A percentile compares a stretch with the other conserved stretches of the same genome.
These are phyloP conservation scores for Penicillium glabrum DNA, from an alignment of 2,329 filamentous ascomycete genomes.

Conservation along the genomic window DNA sequence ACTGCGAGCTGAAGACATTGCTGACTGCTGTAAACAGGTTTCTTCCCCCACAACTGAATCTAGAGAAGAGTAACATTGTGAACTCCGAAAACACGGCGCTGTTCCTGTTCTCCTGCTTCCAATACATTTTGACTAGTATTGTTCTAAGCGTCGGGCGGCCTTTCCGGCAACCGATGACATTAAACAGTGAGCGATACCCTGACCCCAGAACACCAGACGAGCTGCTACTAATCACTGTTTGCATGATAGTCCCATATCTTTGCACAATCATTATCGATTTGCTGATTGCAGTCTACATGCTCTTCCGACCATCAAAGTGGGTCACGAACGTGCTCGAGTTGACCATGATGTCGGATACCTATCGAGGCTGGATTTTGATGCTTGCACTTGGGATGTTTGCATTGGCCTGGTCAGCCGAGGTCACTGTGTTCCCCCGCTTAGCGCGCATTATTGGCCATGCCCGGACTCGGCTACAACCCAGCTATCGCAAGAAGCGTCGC, in stretches of 20 bases:
- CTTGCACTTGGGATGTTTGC: slow-evolving; percentile 70
- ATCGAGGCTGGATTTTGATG: slow-evolving; percentile 69
- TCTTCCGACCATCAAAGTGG: slow-evolving; percentile 70
- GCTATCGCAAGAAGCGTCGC: slow-evolving; percentile 74
- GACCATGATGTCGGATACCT: slow-evolving; percentile 70
- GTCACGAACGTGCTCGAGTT: slow-evolving; percentile 78
- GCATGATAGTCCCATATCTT: slow-evolving; percentile 71
- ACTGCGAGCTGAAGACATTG: background rate
- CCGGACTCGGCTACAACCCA: slow-evolving; percentile 57
- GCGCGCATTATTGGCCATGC: slow-evolving; percentile 65
- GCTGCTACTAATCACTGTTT: slow-evolving; percentile 20
- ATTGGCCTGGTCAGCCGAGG: slow-evolving; percentile 70
- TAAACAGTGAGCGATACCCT: slow-evolving; percentile 66
- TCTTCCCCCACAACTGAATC: slow-evolving; percentile 73
- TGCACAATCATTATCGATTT: slow-evolving; percentile 70
- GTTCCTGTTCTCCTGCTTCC: slow-evolving; percentile 88
- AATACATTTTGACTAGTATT: slow-evolving; percentile 88
- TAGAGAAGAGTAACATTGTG: slow-evolving; percentile 76
- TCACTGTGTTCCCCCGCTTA: slow-evolving; percentile 66
- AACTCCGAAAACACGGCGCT: slow-evolving; percentile 93
- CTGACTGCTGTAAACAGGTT: slow-evolving; percentile 55
- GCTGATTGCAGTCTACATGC: slow-evolving; percentile 73
- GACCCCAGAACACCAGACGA: background rate
- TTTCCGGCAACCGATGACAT: slow-evolving; percentile 75
- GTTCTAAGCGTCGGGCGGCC: slow-evolving; percentile 89